Base-by-base conservation (phyloP, 2,329 filamentous ascomycete genomes). In the Lachnellula suecica region DNA sequence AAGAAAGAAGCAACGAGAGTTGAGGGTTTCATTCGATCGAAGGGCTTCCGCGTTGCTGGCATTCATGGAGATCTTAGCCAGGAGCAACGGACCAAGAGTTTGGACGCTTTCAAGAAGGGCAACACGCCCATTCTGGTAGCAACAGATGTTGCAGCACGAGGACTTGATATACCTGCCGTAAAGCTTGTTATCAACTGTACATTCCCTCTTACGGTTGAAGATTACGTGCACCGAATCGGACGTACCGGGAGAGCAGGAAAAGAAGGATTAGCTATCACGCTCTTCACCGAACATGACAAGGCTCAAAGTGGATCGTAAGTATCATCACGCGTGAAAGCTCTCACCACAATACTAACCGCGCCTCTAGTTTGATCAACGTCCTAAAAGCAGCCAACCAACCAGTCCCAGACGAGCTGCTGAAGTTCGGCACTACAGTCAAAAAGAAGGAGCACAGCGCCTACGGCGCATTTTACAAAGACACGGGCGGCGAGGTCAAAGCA, bases 381-480 rank as follows among this genome's bases (percentile, higher is more conserved):
- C 82, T 99, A 57, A 95, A 89, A 73, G 89, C 85, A n/a, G 92
- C 94, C 22, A 90, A 91, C 60, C 94, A 99, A 72, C 80, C 85
- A 11, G 90, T 99, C 1, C 94, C 94, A 2, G 91, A 96, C 40
- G 88, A 90, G 23, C 76, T 99, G 34, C 78, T 97, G 70, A 97
- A 96, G 74, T 99, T 97, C 63, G 94, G 94, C 65, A 96, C 91
- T 20, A 97, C 93, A 1, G 94, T 99, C 47, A 99, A 97, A 84
- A 97, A 96, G 84, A 97, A 97, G 91, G 83, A 85, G 44, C 94
- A 99, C 74, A 89, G 91, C 66, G 88, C 89, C 44, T 99, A 97
- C 68, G 94, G 94, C 52, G 91, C 91, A 27, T 97, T 97, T 70
- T 96, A 89, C 79, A 96, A 94, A 73, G 91, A 97, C 63, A 54